These are phyloP conservation scores for Aspergillus fijiensis DNA, from an alignment of 2,329 filamentous ascomycete species.

Conservation along the genomic window DNA sequence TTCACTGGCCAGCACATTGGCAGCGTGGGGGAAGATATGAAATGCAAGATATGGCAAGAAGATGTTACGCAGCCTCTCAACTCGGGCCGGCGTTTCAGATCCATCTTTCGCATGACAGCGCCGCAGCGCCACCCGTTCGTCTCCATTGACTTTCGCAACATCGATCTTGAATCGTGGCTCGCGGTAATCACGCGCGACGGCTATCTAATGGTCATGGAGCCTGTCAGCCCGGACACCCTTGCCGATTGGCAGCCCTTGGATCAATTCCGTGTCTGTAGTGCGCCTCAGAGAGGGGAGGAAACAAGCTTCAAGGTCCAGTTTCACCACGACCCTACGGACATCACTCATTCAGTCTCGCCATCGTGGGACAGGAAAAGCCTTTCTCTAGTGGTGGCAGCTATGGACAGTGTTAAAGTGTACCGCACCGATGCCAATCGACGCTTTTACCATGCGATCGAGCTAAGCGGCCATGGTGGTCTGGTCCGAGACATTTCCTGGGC, in stretches of 20 bases:
- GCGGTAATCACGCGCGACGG: conserved; percentile 83
- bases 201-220: conserved; percentile 76
- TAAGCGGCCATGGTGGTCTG: conserved; percentile 71
- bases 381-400: conserved; percentile 79
- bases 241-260: conserved; percentile 74
- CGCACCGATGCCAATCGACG: conserved; percentile 71
- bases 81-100: conserved; percentile 76
- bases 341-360: conserved; percentile 72
- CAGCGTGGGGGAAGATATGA: conserved; percentile 84
- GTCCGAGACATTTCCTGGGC: conserved; percentile 92
- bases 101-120: conserved; percentile 60
- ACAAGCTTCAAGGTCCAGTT: conserved; percentile 83
- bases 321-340: conserved; percentile 74
- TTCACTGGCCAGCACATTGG: conserved; percentile 85
- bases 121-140: conserved; percentile 69
- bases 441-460: conserved; percentile 80
- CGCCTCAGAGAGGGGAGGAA: conserved; percentile 77
- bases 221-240: conserved; percentile 78
- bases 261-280: conserved; percentile 69
- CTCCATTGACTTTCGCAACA: conserved; percentile 82
- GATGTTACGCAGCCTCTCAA: conserved; percentile 74
- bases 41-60: conserved; percentile 90
- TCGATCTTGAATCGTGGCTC: conserved; percentile 79
- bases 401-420: conserved; percentile 80
- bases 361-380: conserved; percentile 79